Conservation (phyloP, 2,329 filamentous ascomycete species). For the Beauveria rudraprayagi region DNA sequence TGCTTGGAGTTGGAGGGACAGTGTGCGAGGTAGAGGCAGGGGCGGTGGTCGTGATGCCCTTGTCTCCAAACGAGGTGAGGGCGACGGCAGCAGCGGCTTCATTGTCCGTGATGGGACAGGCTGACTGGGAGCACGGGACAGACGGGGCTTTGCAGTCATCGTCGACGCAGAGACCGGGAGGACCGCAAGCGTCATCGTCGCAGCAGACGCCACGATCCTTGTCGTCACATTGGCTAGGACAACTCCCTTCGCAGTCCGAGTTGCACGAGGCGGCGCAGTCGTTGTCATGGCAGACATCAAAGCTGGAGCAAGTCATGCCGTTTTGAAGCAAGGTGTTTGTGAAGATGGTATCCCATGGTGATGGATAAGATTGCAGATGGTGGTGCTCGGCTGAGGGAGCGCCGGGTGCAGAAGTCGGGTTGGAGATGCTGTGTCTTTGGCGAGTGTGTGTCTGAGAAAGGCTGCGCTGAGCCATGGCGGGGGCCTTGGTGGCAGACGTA, state of each 20-base stretch:
- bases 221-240: constrained; percentile 28
- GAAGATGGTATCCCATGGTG: constrained; percentile 11
- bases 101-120: constrained; percentile 16
- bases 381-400: background rate
- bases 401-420: background rate
- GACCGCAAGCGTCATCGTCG: constrained; percentile 25
- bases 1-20: constrained; percentile 7
- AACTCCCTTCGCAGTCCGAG: constrained; percentile 27
- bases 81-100: constrained; percentile 21
- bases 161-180: constrained; percentile 31
- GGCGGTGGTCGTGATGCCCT: constrained; percentile 11
- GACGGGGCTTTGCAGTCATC: constrained; percentile 30
- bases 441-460: constrained; percentile 10
- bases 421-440: constrained; percentile 13
- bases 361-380: constrained; percentile 3
- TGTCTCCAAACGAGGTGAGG: constrained; percentile 24
- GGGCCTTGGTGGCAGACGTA: constrained; percentile 4
- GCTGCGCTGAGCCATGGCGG: constrained; percentile 11
- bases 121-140: constrained; percentile 25
- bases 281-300: constrained; percentile 13
- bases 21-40: constrained; percentile 13
- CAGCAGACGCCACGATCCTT: constrained; percentile 26
- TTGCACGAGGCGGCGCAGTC: constrained; percentile 26
- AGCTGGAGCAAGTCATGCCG: constrained; percentile 3
- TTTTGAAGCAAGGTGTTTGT: constrained; percentile 1